Percentiles rank a stretch among this genome's conserved stretches.
These are phyloP conservation scores for Capronia coronata DNA, from an alignment of 2,329 filamentous ascomycete species.

Conservation along the genomic window DNA sequence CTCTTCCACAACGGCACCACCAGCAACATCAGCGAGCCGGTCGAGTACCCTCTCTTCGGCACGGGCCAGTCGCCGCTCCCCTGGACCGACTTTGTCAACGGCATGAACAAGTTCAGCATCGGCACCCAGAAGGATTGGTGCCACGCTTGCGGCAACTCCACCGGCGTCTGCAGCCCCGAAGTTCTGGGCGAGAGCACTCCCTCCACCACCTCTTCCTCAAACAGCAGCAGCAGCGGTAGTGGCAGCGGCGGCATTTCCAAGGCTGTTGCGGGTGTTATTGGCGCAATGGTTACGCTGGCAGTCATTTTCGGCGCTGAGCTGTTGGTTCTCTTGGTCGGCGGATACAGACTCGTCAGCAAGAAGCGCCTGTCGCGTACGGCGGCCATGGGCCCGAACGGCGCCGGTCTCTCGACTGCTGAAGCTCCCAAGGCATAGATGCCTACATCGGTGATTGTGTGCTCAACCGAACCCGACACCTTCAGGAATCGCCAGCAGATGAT, in stretches of 20 bases:
- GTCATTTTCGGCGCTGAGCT: slow-evolving; percentile 55
- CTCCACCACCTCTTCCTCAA: slow-evolving; percentile 26
- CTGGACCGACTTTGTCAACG: slow-evolving; percentile 61
- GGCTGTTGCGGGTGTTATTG: slow-evolving; percentile 74
- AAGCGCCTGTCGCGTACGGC: slow-evolving; percentile 34
- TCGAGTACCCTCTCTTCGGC: slow-evolving; percentile 56
- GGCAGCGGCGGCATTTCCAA: slow-evolving; percentile 54
- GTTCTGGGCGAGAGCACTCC: slow-evolving; percentile 27
- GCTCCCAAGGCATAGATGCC: background rate
- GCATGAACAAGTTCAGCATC: slow-evolving; percentile 62
- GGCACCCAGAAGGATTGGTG: slow-evolving; percentile 65
- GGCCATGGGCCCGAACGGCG: slow-evolving; percentile 4
- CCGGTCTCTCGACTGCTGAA: background rate
- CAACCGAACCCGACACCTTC: no score
- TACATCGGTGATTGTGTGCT: background rate
- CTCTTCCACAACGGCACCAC: slow-evolving; percentile 58
- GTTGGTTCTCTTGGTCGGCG: slow-evolving; percentile 49
- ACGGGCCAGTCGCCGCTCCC: slow-evolving; percentile 50
- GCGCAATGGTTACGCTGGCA: slow-evolving; percentile 61
- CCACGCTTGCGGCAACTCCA: slow-evolving; percentile 63
- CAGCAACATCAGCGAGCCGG: slow-evolving; percentile 39
- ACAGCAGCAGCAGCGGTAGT: slow-evolving; percentile 29
- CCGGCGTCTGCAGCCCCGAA: slow-evolving; percentile 56
- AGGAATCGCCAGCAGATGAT: no score
- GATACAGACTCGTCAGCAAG: slow-evolving; percentile 55